Evolutionary conservation across 306 rosid genomes (phyloP).

Genomic region (Dalbergia cultrata): DNA sequence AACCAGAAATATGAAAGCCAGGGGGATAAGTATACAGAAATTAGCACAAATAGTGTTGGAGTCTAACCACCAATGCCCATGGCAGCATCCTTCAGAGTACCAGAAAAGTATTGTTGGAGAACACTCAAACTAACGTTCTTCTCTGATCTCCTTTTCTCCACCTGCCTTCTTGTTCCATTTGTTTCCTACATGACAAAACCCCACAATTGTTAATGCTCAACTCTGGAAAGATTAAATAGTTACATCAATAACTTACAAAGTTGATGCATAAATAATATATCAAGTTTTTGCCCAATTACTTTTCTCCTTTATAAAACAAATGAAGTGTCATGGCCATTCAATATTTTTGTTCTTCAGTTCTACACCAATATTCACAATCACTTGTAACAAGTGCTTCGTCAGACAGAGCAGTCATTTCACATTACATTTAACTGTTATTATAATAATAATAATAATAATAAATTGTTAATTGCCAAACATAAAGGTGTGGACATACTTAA

Average conservation of each 20-base stretch:
- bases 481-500: background rate
- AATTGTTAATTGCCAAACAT: constrained; percentile 1
- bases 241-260: constrained; percentile 25
- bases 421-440: background rate
- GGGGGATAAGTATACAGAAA: constrained; percentile 33
- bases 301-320: no score
- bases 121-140: constrained; percentile 86
- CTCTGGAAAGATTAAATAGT: constrained; percentile 35
- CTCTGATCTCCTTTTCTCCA: constrained; percentile 68
- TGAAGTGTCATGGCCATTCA: no score
- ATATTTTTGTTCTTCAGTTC: background rate
- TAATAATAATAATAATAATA: constrained; percentile 20
- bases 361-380: constrained; percentile 28
- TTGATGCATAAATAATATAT: constrained; percentile 30
- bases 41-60: constrained; percentile 38
- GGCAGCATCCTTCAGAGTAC: constrained; percentile 96
- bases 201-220: constrained; percentile 2
- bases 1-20: constrained; percentile 36
- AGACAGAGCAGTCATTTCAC: no score
- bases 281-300: background rate
- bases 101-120: constrained; percentile 89
- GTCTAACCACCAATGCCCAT: constrained; percentile 84
- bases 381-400: constrained; percentile 59
- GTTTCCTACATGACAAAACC: constrained; percentile 52
- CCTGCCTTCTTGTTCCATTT: constrained; percentile 59